Conservation (phyloP, 305 asterid genomes). For the Fraxinus baroniana region DNA sequence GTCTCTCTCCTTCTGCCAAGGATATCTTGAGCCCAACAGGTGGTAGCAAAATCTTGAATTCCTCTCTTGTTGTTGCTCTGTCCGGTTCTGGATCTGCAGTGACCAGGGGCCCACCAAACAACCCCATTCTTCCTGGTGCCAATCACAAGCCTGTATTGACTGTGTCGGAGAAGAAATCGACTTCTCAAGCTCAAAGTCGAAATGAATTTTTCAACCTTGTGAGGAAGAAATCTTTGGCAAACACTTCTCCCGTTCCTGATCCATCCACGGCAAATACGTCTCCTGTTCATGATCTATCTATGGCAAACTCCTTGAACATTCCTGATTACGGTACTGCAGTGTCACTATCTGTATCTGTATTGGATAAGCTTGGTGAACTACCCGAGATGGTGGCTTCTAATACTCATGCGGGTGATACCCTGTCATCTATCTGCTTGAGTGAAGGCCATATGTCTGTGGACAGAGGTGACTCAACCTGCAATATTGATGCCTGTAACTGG, state of each 20-base stretch:
- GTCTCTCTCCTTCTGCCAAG: constrained; percentile 31
- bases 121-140: constrained; percentile 27
- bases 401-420: constrained; percentile 35
- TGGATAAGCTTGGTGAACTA: constrained; percentile 35
- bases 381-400: constrained; percentile 31
- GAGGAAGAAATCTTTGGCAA: constrained; percentile 50
- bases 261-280: constrained; percentile 23
- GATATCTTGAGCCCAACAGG: constrained; percentile 32
- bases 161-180: constrained; percentile 38
- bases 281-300: constrained; percentile 11
- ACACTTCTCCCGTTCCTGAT: constrained; percentile 33
- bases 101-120: constrained; percentile 27
- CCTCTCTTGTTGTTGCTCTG: constrained; percentile 21
- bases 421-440: constrained; percentile 26
- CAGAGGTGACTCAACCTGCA: constrained; percentile 32
- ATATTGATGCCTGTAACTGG: constrained; percentile 25
- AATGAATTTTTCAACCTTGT: constrained; percentile 49
- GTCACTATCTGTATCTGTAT: constrained; percentile 8
- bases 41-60: constrained; percentile 27
- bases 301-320: constrained; percentile 21
- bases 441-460: constrained; percentile 29
- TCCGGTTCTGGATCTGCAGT: constrained; percentile 33
- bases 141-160: constrained; percentile 35
- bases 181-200: constrained; percentile 51
- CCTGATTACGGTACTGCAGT: constrained; percentile 4